phyloP scores from a whole-genome alignment of 371 early-diverging fungal species.

The Umbelopsis sp. region DNA sequence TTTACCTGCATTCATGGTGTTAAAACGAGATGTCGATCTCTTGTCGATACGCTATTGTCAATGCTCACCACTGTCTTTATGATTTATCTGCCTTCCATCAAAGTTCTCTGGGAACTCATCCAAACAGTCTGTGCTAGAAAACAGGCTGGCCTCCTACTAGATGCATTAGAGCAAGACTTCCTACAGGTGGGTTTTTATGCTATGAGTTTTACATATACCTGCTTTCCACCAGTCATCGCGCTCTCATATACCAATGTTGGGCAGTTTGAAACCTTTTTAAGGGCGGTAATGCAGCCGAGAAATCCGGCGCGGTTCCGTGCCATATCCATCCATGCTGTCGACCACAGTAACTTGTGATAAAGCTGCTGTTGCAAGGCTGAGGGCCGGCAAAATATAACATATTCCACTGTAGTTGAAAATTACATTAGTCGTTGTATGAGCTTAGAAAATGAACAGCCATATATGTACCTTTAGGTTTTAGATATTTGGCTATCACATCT shows the following conservation, averaged over 20 bases:
- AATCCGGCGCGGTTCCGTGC: slow-evolving; percentile 18
- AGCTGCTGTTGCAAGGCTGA: slow-evolving; percentile 39
- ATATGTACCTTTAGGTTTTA: slow-evolving; percentile 60
- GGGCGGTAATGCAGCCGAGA: slow-evolving; percentile 43
- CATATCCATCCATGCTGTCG: slow-evolving; percentile 24
- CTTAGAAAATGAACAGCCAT: neutral
- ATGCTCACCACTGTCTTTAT: slow-evolving; percentile 9
- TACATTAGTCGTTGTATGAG: neutral
- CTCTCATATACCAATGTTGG: slow-evolving; percentile 33
- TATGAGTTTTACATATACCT: neutral
- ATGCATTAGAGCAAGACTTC: neutral
- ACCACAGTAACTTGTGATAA: slow-evolving; percentile 45
- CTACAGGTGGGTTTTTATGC: neutral
- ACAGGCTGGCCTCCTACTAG: neutral
- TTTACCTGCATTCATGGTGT: slow-evolving; percentile 40
- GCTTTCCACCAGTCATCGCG: slow-evolving; percentile 12
- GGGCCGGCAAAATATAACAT: slow-evolving; percentile 54
- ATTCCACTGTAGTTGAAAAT: slow-evolving; percentile 31
- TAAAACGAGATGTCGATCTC: neutral
- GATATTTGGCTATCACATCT: slow-evolving; percentile 53
- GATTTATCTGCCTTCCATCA: slow-evolving; percentile 15
- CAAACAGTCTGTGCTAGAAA: neutral
- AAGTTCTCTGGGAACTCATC: slow-evolving; percentile 16
- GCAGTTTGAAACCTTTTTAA: slow-evolving; percentile 54
- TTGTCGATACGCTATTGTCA: neutral